These are phyloP conservation scores for Candida neerlandica DNA, from an alignment of 1,139 yeast species.

Conservation along the genomic window DNA sequence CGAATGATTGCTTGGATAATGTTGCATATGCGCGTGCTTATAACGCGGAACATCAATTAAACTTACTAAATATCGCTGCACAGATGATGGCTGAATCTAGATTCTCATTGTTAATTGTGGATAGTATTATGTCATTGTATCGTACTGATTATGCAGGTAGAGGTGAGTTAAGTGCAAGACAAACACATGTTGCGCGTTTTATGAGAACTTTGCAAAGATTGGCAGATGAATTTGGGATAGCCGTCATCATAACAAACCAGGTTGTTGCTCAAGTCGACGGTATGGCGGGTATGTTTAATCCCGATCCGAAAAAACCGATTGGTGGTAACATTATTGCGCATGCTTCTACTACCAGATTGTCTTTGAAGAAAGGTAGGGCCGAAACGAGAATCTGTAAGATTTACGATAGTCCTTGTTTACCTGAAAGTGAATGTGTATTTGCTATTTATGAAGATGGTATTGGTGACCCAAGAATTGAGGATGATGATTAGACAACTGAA, in stretches of 20 bases:
- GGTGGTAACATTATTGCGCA: conserved; percentile 99
- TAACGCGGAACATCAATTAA: conserved; percentile 94
- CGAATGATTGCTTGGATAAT: conserved; percentile 93
- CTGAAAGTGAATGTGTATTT: conserved; percentile 93
- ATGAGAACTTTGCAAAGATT: conserved; percentile 89
- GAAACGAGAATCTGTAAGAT: conserved; percentile 93
- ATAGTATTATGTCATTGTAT: conserved; percentile 93
- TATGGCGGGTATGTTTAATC: conserved; percentile 75
- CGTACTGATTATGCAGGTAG: conserved; percentile 96
- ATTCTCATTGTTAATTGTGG: conserved; percentile 80
- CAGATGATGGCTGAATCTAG: conserved; percentile 96
- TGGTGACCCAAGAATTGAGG: conserved; percentile 91
- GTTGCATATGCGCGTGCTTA: conserved; percentile 98
- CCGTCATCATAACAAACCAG: conserved; percentile 97
- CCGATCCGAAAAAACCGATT: conserved; percentile 98
- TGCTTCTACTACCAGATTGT: conserved; percentile 89
- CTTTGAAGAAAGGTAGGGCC: conserved; percentile 86
- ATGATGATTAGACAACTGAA: conserved; percentile 28
- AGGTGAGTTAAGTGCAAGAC: conserved; percentile 95
- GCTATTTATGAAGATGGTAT: conserved; percentile 97
- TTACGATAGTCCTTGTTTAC: conserved; percentile 93
- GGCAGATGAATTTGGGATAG: conserved; percentile 98
- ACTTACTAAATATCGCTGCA: conserved; percentile 85
- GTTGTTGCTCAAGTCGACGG: conserved; percentile 99
- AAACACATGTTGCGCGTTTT: conserved; percentile 89